phyloP scores from a whole-genome alignment of 257 asterid genomes.

The Primulina huaijiensis region DNA sequence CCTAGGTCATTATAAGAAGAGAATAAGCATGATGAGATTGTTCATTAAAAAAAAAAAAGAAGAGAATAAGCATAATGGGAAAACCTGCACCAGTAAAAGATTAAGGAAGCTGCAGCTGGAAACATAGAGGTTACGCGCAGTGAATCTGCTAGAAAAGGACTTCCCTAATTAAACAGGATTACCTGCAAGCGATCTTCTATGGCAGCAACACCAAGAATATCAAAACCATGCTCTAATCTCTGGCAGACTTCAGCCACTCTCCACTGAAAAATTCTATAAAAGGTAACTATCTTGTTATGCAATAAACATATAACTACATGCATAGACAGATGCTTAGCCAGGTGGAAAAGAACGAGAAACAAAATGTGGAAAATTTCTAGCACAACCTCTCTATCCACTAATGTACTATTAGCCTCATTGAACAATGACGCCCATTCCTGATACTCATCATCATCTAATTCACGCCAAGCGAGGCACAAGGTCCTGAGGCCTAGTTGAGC shows the following conservation, averaged over 20 bases:
- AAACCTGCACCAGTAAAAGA: conserved; percentile 23
- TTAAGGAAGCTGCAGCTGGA: conserved; percentile 11
- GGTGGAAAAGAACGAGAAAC: neutral
- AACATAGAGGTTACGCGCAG: conserved; percentile 13
- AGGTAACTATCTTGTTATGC: conserved; percentile 7
- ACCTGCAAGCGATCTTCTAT: conserved; percentile 99
- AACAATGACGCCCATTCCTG: conserved; percentile 86
- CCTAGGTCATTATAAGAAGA: conserved; percentile 46
- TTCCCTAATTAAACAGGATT: conserved; percentile 26
- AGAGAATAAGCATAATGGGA: conserved; percentile 19
- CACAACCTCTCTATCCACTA: conserved; percentile 91
- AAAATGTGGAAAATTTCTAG: conserved; percentile 5
- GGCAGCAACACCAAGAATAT: conserved; percentile 96
- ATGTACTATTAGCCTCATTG: conserved; percentile 90
- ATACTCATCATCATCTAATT: conserved; percentile 74
- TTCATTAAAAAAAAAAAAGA: too few species aligned
- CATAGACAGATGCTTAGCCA: conserved; percentile 19
- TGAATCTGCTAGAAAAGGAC: conserved; percentile 21
- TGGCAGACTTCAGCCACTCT: conserved; percentile 97
- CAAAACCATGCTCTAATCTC: conserved; percentile 79
- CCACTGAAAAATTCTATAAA: conserved; percentile 52
- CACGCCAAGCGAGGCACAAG: conserved; percentile 96
- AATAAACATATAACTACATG: conserved; percentile 14
- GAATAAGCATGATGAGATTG: conserved; percentile 19
- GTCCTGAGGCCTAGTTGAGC: conserved; percentile 96